A percentile compares a stretch with the other conserved stretches of the same genome.
Evolutionary conservation across 805 yeast genomes (phyloP).

Genomic region (Kluyveromyces lactis): DNA sequence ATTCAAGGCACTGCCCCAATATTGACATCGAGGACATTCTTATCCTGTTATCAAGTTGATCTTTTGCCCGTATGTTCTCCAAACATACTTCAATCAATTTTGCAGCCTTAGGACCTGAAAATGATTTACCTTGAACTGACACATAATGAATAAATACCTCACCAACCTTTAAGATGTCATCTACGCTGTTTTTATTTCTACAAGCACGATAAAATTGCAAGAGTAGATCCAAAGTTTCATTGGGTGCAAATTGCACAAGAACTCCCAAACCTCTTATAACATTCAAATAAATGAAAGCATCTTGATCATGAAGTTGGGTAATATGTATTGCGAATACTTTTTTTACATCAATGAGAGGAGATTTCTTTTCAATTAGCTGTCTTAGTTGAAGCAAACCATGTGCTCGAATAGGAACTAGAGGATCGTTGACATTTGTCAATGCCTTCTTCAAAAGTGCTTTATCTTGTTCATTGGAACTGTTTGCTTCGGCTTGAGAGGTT

Average conservation of each 20-base stretch:
- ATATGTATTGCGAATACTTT: conserved; percentile 56
- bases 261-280: conserved; percentile 71
- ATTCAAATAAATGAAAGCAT: conserved; percentile 81
- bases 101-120: conserved; percentile 38
- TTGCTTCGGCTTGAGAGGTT: conserved; percentile 9
- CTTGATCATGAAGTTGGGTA: conserved; percentile 61
- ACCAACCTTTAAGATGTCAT: conserved; percentile 70
- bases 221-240: conserved; percentile 31
- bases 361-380: conserved; percentile 40
- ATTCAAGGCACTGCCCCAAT: conserved; percentile 61
- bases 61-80: conserved; percentile 29
- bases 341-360: conserved; percentile 43
- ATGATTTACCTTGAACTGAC: conserved; percentile 38
- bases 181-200: conserved; percentile 35
- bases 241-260: conserved; percentile 40
- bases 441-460: conserved; percentile 46
- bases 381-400: conserved; percentile 69
- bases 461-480: conserved; percentile 19
- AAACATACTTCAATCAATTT: conserved; percentile 39
- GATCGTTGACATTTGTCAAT: conserved; percentile 60
- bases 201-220: conserved; percentile 32
- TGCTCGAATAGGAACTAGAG: conserved; percentile 76
- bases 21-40: conserved; percentile 85
- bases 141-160: conserved; percentile 66
- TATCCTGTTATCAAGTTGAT: conserved; percentile 43